Base-by-base conservation (phyloP, 768 basidiomycete species). In the Xanthoconium purpureum region DNA sequence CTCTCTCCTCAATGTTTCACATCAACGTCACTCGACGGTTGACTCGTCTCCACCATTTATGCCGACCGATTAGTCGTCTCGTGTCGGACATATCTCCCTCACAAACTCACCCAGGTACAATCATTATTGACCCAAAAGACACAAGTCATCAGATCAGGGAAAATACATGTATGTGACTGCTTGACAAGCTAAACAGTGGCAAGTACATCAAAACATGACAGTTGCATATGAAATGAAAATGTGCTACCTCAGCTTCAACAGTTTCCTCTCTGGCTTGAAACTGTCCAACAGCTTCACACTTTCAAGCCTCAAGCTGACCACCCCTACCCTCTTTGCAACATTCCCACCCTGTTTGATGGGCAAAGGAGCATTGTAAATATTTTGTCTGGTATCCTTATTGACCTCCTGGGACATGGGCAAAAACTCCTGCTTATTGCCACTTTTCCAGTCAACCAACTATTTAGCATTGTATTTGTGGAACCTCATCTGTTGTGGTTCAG, bases 341-440 rank as follows among this genome's bases (percentile, higher is more conserved):
- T 48, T 38, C 11, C 35, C 62, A 3, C 50, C 46, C n/a, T n/a
- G 10, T 14, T 54, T 52, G 12, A 63, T 38, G 42, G 45, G 52
- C 8, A 54, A 35, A 6, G 52, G 42, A 0, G 58, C 49, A 32
- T 50, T 40, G 38, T 38, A 24, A 12, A 40, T n/a, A 24, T 29
- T 14, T 35, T 35, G 32, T 32, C 12, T 6, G 6, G 12, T 1
- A 3, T 11, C 17, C 18, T 33, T 6, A 32, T 15, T 11, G 2
- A 24, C 24, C 24, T 24, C 24, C 49, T n/a, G 18, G 9, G 49
- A 60, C n/a, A 55, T 1, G 15, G 51, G 50, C 37, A 60, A 24
- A 55, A 40, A 52, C 13, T 52, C 58, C 2, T 49, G 50, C n/a
- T 18, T 18, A 9, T 10, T 18, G 2, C 15, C 1, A 35, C 29